Percentiles rank a stretch among this genome's conserved stretches.
phyloP scores from a whole-genome alignment of 2,329 filamentous ascomycete species.

The Colletotrichum lupini region DNA sequence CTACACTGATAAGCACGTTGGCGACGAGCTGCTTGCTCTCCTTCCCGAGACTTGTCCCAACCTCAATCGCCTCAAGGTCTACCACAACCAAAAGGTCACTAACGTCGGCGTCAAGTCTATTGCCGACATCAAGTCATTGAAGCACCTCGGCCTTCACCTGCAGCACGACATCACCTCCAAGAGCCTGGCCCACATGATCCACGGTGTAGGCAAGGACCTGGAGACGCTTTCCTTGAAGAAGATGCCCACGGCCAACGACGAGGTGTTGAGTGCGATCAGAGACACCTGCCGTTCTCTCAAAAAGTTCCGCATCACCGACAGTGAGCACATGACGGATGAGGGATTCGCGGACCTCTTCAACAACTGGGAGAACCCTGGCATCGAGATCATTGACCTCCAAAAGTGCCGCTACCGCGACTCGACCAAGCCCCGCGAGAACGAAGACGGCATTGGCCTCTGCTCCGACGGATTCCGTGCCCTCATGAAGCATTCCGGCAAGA shows the following conservation, averaged over 20 bases:
- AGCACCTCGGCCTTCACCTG: conserved; percentile 81
- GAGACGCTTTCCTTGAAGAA: conserved; percentile 81
- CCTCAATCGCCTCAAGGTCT: conserved; percentile 81
- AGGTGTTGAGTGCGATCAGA: conserved; percentile 77
- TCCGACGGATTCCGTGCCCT: conserved; percentile 81
- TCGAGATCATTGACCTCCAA: conserved; percentile 79
- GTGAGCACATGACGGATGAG: conserved; percentile 78
- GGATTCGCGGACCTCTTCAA: conserved; percentile 80
- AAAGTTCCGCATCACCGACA: conserved; percentile 87
- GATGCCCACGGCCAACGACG: conserved; percentile 74
- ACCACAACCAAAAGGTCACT: conserved; percentile 80
- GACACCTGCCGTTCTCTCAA: conserved; percentile 72
- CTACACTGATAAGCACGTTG: conserved; percentile 85
- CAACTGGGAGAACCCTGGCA: conserved; percentile 78
- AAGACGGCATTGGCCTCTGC: conserved; percentile 77
- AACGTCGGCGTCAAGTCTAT: conserved; percentile 74
- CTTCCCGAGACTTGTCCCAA: conserved; percentile 74
- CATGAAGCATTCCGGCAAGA: conserved; percentile 83
- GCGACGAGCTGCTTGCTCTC: conserved; percentile 73
- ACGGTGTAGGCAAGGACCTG: conserved; percentile 72
- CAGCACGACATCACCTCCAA: conserved; percentile 66
- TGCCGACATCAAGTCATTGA: conserved; percentile 68
- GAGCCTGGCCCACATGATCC: conserved; percentile 70
- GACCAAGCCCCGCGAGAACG: conserved; percentile 72
- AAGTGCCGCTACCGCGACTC: conserved; percentile 83